phyloP scores from a whole-genome alignment of 1,284 basidiomycete species.

The Heterobasidion occidentale region DNA sequence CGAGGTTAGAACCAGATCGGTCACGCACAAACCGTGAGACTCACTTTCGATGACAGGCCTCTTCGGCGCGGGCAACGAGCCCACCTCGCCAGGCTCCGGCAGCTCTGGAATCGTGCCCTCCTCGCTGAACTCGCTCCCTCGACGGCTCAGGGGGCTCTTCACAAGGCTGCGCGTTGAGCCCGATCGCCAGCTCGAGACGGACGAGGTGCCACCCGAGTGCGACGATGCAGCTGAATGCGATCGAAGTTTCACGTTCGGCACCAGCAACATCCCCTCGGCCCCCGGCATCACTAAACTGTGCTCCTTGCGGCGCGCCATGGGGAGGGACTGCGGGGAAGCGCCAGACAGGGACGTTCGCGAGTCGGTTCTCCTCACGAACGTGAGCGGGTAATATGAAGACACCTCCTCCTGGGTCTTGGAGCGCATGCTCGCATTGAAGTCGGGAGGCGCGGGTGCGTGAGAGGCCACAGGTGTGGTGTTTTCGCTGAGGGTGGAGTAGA shows the following conservation, averaged over 20 bases:
- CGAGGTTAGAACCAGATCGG: slow-evolving; percentile 8
- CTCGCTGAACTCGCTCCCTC: slow-evolving; percentile 23
- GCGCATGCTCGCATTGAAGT: slow-evolving; percentile 10
- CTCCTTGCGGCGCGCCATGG: slow-evolving; percentile 28
- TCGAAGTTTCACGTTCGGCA: slow-evolving; percentile 51
- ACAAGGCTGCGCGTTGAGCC: slow-evolving; percentile 15
- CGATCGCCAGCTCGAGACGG: slow-evolving; percentile 16
- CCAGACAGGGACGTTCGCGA: slow-evolving; percentile 32
- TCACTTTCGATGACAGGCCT: slow-evolving; percentile 23
- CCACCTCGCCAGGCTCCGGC: neutral
- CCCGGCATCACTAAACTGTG: slow-evolving; percentile 44
- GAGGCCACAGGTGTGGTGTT: slow-evolving; percentile 19
- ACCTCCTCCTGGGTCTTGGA: slow-evolving; percentile 31
- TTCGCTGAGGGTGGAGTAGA: slow-evolving; percentile 37
- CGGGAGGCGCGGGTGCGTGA: slow-evolving; percentile 12
- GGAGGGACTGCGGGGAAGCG: slow-evolving; percentile 20
- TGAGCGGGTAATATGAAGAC: slow-evolving; percentile 44
- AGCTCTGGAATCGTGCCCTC: slow-evolving; percentile 1
- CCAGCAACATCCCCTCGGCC: slow-evolving; percentile 57
- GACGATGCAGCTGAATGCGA: slow-evolving; percentile 21
- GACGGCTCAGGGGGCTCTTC: slow-evolving; percentile 33
- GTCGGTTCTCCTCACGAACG: slow-evolving; percentile 42
- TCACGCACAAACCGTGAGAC: slow-evolving; percentile 5
- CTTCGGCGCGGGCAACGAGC: slow-evolving; percentile 12
- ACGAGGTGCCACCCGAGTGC: slow-evolving; percentile 17